Evolutionary conservation across 2,329 filamentous ascomycete genomes (phyloP), one percentile per base, ranked within the genome.

Genomic region (Mariannaea elegans): DNA sequence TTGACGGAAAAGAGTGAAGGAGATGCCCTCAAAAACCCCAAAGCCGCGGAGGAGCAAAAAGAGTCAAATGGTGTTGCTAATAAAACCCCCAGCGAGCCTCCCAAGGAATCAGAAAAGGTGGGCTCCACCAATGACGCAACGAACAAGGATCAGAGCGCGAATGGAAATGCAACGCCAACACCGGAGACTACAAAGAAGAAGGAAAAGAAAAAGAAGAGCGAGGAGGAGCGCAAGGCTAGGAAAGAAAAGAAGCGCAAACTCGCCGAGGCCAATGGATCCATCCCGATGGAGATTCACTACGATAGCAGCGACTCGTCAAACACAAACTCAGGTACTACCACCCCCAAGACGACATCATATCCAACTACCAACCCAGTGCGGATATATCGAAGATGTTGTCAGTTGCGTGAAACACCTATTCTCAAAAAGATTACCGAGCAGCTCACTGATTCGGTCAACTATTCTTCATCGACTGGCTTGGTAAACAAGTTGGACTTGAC

Each of bases 171-270:
- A 27, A 54, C 62, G 21, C 41, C 63, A 2, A 38, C 56, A 3
- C 29, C 49, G 72, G 85, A 76, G 38, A 78, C 77, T 29, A 80
- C 78, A 7, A 89, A 89, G 69, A 97, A 96, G 78, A 95, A 93
- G 76, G 94, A 97, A 72, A 97, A 97, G 82, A 97, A 97, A 79
- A 97, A 97, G 80, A 89, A 90, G 65, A 97, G 92, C 38, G 94
- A 97, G 73, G 93, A 94, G 60, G 94, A 97, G 76, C 85, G 94
- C 39, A 97, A 96, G 73, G 92, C 95, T 61, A 87, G 94, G 54
- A 97, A 96, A 74, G 94, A 97, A 76, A 92, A 92, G 77, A 94
- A 92, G 73, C 85, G 93, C 63, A 88, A 87, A 72, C 87, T 92
- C 67, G 94, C 94, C 21, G 92, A 97, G 72, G 92, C 92, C 58